Percentiles rank a stretch among this genome's conserved stretches.
Conservation (phyloP, 192 early-diverging fungal genomes). For the Glomus cerebriforme region DNA sequence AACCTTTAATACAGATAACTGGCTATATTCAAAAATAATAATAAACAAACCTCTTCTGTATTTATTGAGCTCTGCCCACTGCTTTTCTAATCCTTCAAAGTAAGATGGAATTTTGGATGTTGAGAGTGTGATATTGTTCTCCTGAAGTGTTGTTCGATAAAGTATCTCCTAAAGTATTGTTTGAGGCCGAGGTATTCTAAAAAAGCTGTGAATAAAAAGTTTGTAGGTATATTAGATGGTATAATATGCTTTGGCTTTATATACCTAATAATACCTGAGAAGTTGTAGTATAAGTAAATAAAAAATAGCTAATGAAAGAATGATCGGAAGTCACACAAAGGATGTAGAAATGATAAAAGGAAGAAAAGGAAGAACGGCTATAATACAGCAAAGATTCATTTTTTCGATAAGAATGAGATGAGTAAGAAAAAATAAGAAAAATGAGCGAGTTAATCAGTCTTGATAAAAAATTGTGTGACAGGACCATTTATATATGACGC, state of each 20-base stretch:
- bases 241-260: not conserved
- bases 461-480: too few relatives aligned
- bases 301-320: not conserved
- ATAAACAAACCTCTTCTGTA: not conserved
- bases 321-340: not conserved
- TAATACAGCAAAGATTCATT: not conserved
- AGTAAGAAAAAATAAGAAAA: too few relatives aligned
- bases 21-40: not conserved
- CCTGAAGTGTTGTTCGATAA: too few relatives aligned
- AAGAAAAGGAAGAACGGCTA: not conserved
- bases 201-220: not conserved
- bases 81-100: not conserved
- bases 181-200: too few relatives aligned
- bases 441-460: too few relatives aligned
- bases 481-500: too few relatives aligned
- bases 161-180: too few relatives aligned
- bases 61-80: not conserved
- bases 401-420: too few relatives aligned
- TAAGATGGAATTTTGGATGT: not conserved
- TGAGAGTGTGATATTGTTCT: too few relatives aligned
- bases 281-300: not conserved
- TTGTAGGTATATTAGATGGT: not conserved
- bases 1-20: slow-evolving; percentile 5
- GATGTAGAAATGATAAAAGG: not conserved
- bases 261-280: too few relatives aligned